These are phyloP conservation scores for Cryptococcus sp. DNA, from an alignment of 1,284 basidiomycete genomes.

Conservation along the genomic window DNA sequence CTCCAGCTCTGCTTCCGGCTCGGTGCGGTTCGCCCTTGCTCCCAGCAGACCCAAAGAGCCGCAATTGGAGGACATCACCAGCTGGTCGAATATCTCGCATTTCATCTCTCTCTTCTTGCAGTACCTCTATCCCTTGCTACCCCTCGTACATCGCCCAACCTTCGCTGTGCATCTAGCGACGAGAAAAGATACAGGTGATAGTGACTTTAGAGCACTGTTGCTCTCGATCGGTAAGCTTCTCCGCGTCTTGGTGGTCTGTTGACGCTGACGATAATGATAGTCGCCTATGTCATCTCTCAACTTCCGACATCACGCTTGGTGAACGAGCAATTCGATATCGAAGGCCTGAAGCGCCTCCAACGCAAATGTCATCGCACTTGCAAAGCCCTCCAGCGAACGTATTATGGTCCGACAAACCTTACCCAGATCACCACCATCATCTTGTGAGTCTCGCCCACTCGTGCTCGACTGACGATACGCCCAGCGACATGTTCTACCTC, in stretches of 20 bases:
- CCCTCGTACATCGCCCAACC: constrained; percentile 52
- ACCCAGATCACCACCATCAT: constrained; percentile 52
- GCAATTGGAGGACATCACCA: constrained; percentile 50
- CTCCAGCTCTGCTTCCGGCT: constrained; percentile 2
- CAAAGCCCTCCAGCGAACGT: constrained; percentile 46
- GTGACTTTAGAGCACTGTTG: constrained; percentile 50
- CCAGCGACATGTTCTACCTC: constrained; percentile 52
- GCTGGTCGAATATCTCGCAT: constrained; percentile 50
- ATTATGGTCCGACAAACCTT: constrained; percentile 46
- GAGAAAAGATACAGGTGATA: constrained; percentile 47
- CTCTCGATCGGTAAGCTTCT: constrained; percentile 44
- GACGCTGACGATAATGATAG: constrained; percentile 22
- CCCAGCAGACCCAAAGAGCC: constrained; percentile 24
- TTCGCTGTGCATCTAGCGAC: constrained; percentile 50
- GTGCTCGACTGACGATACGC: constrained; percentile 10
- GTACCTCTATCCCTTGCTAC: constrained; percentile 50
- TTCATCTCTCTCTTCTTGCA: constrained; percentile 52
- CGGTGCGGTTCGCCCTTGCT: neutral
- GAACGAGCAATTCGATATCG: constrained; percentile 47
- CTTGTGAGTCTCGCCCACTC: constrained; percentile 34
- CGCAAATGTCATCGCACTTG: constrained; percentile 48
- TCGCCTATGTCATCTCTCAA: constrained; percentile 53
- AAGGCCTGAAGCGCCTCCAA: constrained; percentile 50
- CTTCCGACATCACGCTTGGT: constrained; percentile 48
- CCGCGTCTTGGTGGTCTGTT: neutral